Base-by-base conservation (phyloP, 2,329 filamentous ascomycete genomes). In the Colletotrichum kahawae region DNA sequence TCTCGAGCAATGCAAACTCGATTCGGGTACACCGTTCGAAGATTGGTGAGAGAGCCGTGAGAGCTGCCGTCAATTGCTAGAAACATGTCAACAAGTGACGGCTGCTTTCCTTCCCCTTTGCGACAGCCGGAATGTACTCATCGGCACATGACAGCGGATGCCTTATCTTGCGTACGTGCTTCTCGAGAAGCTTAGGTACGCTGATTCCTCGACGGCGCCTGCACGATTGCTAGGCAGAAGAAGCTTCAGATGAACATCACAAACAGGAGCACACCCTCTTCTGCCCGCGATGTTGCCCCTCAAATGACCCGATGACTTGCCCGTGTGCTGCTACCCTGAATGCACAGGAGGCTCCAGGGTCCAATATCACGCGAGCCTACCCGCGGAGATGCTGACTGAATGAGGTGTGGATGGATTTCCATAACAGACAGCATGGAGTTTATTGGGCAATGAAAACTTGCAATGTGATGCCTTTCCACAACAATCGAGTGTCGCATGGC, bases 171-270 rank as follows among this genome's bases (percentile, higher is more conserved):
- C 6, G 27, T 60, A 60, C 29, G n/a, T 31, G 57, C 57, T 21
- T 24, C 10, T 9, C 14, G 29, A 62, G 57, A 62, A 21, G 27
- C 24, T 24, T 18, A 21, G 43, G n/a, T 51, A 21, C 43, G 43
- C 54, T 29, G 54, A 24, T 29, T 24, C 31, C 33, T 62, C 57
- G n/a, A 34, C 36, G 57, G 21, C 57, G 31, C 57, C 31, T 62
- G 31, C 57, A 31, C 18, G 29, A 38, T 59, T 10, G 29, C n/a
- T 66, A 59, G 36, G 59, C 36, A 63, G 21, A 66, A 62, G 71
- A 71, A 62, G 71, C 68, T 74, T 60, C 60, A 74, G 67, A 71
- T 34, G 60, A 71, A 71, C 51, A 43, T 63, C 18, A 33, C 60
- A 51, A n/a, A 21, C 13, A 38, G 29, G 31, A 65, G 36, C 51